Evolutionary conservation across 2,329 filamentous ascomycete genomes (phyloP).

Genomic region (Xylariaceae sp.): DNA sequence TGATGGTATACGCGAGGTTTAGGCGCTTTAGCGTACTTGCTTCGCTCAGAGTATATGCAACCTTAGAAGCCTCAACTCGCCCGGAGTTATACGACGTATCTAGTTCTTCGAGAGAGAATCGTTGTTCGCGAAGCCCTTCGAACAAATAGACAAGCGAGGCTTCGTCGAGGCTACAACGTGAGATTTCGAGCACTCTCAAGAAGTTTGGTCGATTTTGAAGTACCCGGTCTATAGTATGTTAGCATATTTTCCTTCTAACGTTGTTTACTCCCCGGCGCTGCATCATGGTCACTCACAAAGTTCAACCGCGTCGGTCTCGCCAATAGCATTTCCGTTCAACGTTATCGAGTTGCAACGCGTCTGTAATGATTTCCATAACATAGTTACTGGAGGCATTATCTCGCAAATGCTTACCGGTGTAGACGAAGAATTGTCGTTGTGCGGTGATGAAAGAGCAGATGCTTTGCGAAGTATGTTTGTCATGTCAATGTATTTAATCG

Average conservation of each 20-base stretch:
- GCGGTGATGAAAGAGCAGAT: slow-evolving; percentile 22
- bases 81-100: slow-evolving; percentile 53
- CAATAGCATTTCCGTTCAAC: slow-evolving; percentile 48
- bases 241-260: not conserved
- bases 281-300: slow-evolving; percentile 37
- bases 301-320: slow-evolving; percentile 45
- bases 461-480: slow-evolving; percentile 39
- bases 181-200: slow-evolving; percentile 48
- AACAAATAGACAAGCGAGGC: slow-evolving; percentile 46
- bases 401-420: slow-evolving; percentile 32
- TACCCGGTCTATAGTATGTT: slow-evolving; percentile 23
- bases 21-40: slow-evolving; percentile 44
- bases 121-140: slow-evolving; percentile 44
- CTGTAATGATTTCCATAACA: slow-evolving; percentile 45
- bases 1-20: slow-evolving; percentile 49
- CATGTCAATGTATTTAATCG: slow-evolving; percentile 51
- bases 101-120: slow-evolving; percentile 43
- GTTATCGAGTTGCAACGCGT: slow-evolving; percentile 49
- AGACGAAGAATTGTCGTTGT: slow-evolving; percentile 5
- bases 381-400: slow-evolving; percentile 46
- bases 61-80: slow-evolving; percentile 45
- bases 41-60: slow-evolving; percentile 43
- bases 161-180: slow-evolving; percentile 50
- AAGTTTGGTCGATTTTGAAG: slow-evolving; percentile 35
- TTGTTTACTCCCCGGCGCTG: not conserved